Percentiles rank a stretch among this genome's conserved stretches.
These are phyloP conservation scores for Pleurotus giganteus DNA, from an alignment of 768 basidiomycete genomes.

Conservation along the genomic window DNA sequence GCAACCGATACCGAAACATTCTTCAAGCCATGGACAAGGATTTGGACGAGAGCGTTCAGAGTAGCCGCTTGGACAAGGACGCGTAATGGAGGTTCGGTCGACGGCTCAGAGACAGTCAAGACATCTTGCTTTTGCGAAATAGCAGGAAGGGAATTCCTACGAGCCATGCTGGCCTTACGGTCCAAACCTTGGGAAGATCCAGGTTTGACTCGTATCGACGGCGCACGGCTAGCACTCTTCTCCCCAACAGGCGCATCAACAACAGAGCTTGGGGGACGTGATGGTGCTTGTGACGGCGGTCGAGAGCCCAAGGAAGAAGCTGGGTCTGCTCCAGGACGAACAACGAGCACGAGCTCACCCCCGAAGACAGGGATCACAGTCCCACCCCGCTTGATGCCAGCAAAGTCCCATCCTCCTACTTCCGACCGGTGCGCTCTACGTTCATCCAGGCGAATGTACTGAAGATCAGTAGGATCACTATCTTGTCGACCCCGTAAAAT, in stretches of 20 bases:
- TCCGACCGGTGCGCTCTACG: constrained; percentile 30
- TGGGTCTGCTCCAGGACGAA: constrained; percentile 48
- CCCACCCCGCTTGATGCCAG: constrained; percentile 35
- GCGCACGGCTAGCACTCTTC: constrained; percentile 52
- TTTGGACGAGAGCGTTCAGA: constrained; percentile 67
- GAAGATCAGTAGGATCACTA: constrained; percentile 55
- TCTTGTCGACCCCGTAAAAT: constrained; percentile 69
- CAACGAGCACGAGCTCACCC: constrained; percentile 71
- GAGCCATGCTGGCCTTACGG: constrained; percentile 72
- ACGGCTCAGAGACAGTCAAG: constrained; percentile 52
- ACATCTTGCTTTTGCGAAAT: constrained; percentile 62
- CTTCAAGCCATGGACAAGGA: constrained; percentile 75
- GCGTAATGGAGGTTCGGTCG: constrained; percentile 69
- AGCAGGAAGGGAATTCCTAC: constrained; percentile 78
- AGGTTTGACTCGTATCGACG: constrained; percentile 79
- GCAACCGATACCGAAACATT: constrained; percentile 79
- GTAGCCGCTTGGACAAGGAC: constrained; percentile 81
- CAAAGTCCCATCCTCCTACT: constrained; percentile 30
- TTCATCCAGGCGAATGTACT: constrained; percentile 36
- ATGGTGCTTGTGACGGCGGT: constrained; percentile 59
- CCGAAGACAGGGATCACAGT: constrained; percentile 73
- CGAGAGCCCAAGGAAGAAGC: constrained; percentile 48
- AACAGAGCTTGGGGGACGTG: constrained; percentile 69
- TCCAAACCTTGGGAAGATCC: constrained; percentile 66
- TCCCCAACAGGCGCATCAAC: constrained; percentile 38